Conservation (phyloP, 192 early-diverging fungal species). For the Entomortierella beljakovae region DNA sequence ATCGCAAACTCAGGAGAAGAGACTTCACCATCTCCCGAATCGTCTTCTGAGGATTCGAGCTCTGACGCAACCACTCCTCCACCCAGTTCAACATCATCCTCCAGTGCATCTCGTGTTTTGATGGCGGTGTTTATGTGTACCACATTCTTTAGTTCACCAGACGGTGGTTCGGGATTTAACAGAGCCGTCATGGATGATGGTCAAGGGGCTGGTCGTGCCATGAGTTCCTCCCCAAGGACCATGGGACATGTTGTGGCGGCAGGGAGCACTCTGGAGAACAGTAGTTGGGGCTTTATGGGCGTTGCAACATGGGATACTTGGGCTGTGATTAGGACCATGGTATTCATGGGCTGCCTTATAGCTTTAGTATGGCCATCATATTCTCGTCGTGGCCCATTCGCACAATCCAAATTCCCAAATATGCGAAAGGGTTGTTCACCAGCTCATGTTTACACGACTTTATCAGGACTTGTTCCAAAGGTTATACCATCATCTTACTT, state of each 20-base stretch:
- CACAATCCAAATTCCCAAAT: constrained; percentile 44
- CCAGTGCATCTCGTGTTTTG: constrained; percentile 55
- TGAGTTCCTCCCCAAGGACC: constrained; percentile 30
- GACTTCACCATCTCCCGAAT: constrained; percentile 20
- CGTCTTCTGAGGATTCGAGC: constrained; percentile 29
- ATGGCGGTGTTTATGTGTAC: constrained; percentile 73
- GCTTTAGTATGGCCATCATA: constrained; percentile 48
- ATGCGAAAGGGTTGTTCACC: constrained; percentile 41
- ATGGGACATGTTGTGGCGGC: constrained; percentile 2
- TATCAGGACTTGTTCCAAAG: constrained; percentile 46
- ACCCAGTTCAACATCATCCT: constrained; percentile 53
- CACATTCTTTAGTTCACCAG: constrained; percentile 63
- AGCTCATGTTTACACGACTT: constrained; percentile 29
- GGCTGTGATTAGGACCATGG: constrained; percentile 33
- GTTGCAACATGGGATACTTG: constrained; percentile 42
- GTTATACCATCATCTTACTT: constrained; percentile 45
- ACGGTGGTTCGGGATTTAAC: constrained; percentile 24
- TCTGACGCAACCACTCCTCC: constrained; percentile 40
- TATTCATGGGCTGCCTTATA: constrained; percentile 49
- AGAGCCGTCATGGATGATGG: constrained; percentile 46
- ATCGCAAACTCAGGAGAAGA: constrained; percentile 10
- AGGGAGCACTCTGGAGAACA: background rate
- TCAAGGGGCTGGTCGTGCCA: constrained; percentile 38
- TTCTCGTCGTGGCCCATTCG: constrained; percentile 37
- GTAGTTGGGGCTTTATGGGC: constrained; percentile 17